Evolutionary conservation across 75 land plant genomes (phyloP).

Genomic region (Pinus albicaulis): DNA sequence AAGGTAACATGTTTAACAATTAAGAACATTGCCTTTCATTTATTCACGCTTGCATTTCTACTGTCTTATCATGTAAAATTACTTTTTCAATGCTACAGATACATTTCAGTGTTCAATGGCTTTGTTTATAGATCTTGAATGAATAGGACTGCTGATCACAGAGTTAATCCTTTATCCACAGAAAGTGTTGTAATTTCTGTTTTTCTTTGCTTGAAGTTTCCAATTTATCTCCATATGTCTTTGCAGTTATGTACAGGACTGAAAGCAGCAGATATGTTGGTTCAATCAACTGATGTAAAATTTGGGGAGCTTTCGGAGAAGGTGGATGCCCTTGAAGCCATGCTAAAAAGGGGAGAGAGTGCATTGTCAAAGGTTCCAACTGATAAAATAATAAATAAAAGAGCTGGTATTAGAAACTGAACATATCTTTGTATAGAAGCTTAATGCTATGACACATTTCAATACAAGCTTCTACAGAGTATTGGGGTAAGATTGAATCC

Average conservation of each 20-base stretch:
- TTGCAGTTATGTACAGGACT: conserved; percentile 9
- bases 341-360: conserved; percentile 3
- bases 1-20: neutral
- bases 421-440: too few species aligned
- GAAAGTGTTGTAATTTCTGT: neutral
- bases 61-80: neutral
- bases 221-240: neutral
- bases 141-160: neutral
- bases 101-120: neutral
- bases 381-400: too few species aligned
- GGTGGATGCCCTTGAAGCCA: neutral
- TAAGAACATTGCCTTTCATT: neutral
- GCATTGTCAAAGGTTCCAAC: neutral
- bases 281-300: conserved; percentile 8
- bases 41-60: neutral
- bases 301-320: conserved; percentile 4
- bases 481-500: too few species aligned
- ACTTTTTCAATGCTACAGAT: conserved; percentile 1
- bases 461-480: too few species aligned
- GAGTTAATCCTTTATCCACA: neutral
- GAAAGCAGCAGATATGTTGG: conserved; percentile 13
- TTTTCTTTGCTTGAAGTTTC: conserved; percentile 4
- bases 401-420: too few species aligned
- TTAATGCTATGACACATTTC: too few species aligned
- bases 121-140: neutral